Evolutionary conservation across 2,329 filamentous ascomycete species (phyloP), one percentile per base, ranked within the genome.

Genomic region (Xylariaceae sp.): DNA sequence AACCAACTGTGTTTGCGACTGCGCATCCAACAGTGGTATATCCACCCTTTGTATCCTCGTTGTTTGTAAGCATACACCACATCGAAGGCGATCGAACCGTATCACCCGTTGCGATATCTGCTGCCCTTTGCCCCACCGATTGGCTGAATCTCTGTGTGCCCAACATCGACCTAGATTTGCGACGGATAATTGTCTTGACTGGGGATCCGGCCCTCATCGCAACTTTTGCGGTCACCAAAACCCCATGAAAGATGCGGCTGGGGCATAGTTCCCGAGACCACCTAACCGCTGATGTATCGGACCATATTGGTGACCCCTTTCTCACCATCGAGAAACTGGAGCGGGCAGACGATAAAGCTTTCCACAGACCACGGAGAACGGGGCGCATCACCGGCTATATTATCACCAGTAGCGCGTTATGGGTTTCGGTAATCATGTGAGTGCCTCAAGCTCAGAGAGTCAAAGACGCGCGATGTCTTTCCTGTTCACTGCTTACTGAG

Each of bases 351-450:
- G 54, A 49, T 4, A 49, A 12, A 21, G 8, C 16, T 44, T 12
- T 45, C 46, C 41, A 40, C 16, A 40, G 22, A 43, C 22, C 8
- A 15, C 53, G 54, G 26, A 59, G 53, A 43, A 59, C 53, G 29
- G 43, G 58, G 12, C 56, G 56, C 26, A 61, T 62, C 50, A 54
- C 54, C 10, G 50, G 32, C 3, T 69, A 67, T 58, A 60, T 68
- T 8, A 60, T 68, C 8, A 63, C 70, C 12, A 71, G 69, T 51
- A 64, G 70, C 32, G 68, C 68, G 16, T 67, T 73, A 47, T 69
- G 68, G 62, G 67, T 67, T 6, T 63, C 71, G 29, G 62, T 61
- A 9, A 59, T 74, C 15, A 48, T 73, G 72, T 74, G 64, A 56
- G 70, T 68, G 45, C n/a, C 18, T 18, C 15, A 15, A 15, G 47